A percentile compares a stretch with the other conserved stretches of the same genome.
Conservation (phyloP, 768 basidiomycete genomes). For the Phaeotremella skinneri region DNA sequence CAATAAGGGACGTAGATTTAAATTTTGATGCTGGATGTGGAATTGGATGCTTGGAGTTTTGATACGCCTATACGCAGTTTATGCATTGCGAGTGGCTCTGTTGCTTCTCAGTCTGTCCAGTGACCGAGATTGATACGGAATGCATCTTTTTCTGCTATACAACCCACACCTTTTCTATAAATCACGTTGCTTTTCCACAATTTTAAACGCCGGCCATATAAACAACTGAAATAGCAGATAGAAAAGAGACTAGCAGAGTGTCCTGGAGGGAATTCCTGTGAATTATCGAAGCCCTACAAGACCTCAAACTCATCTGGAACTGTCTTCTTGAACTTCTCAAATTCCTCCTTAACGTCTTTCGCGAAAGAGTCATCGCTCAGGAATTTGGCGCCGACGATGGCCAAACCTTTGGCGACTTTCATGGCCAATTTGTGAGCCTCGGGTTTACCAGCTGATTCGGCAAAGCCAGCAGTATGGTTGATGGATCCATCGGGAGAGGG, state of each 20-base stretch:
- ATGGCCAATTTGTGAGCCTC: constrained; percentile 12
- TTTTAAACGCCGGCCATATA: too few relatives aligned
- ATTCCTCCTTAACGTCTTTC: constrained; percentile 24
- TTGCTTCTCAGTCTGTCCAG: neutral
- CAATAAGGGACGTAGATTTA: too few relatives aligned
- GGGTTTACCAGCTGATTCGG: constrained; percentile 6
- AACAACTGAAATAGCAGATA: too few relatives aligned
- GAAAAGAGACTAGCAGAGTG: too few relatives aligned
- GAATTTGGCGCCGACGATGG: constrained; percentile 18
- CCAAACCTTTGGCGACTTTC: constrained; percentile 15
- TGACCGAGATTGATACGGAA: neutral
- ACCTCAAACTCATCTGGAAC: constrained; percentile 1
- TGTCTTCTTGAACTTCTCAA: constrained; percentile 24
- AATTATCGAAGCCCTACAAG: neutral
- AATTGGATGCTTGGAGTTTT: constrained; percentile 1
- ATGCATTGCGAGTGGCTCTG: neutral
- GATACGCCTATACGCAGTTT: neutral
- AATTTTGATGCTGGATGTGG: neutral
- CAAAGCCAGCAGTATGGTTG: constrained; percentile 4
- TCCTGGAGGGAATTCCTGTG: too few relatives aligned
- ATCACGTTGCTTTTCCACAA: too few relatives aligned
- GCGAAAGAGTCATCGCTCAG: constrained; percentile 23
- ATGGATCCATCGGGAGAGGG: constrained; percentile 6
- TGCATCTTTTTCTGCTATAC: neutral
- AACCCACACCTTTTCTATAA: neutral